Base-by-base conservation (phyloP, 1,284 basidiomycete species). In the Xerocomus nothofagi region DNA sequence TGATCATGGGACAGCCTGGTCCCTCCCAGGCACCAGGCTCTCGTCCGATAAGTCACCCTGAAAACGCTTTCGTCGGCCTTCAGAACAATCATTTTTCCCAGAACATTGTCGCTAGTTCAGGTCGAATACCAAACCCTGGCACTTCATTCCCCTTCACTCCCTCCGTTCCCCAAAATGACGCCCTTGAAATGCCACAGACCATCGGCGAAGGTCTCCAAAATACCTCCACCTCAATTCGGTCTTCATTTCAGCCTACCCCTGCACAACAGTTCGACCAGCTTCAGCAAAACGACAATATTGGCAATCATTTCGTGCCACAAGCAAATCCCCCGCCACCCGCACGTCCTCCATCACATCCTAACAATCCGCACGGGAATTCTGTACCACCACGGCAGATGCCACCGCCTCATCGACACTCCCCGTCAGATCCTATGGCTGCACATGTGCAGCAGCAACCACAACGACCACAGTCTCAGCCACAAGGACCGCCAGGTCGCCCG, bases 181-280 rank as follows among this genome's bases (percentile, higher is more conserved):
- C 49, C 46, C 62, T 68, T 47, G 65, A 71, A 36, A 62, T 71
- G 27, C 71, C 75, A 27, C 74, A 71, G 52, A 67, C 69, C 18
- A 68, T 74, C 37, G 54, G 66, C 18, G 77, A 79, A 42, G 68
- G 73, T 52, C 60, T 73, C 4, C 73, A 70, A 44, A 71, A 74
- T 53, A 56, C 70, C 33, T 53, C 67, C 21, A 60, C 61, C 20
- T 65, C 72, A 18, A 73, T 64, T 43, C 74, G 76, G 21, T 33
- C 70, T 8, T 59, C 66, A 11, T 79, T 82, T 50, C 74, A 74
- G 15, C 59, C 73, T 18, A 84, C 83, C 3, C 81, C 84, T 8
- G 80, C 82, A 7, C 83, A 86, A 58, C 75, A 78, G 43, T 73
- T 77, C 50, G 75, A 77, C 43, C 69, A 74, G 47, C 79, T 82